Evolutionary conservation across 371 early-diverging fungal genomes (phyloP).

Genomic region (Dichotomocladium elegans): DNA sequence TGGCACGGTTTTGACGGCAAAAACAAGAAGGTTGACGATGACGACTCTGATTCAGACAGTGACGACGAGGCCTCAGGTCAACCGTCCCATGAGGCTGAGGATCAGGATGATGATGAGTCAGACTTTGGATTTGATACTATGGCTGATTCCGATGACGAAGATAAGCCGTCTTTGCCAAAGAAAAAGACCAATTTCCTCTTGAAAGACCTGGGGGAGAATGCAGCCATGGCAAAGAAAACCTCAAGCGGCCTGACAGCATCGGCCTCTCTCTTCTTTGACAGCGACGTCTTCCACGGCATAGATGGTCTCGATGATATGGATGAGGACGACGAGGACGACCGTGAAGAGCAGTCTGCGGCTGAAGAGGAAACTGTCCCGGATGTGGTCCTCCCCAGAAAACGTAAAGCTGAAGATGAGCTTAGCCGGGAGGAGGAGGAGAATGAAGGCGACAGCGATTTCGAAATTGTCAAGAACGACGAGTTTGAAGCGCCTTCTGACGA

Average conservation of each 20-base stretch:
- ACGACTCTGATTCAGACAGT: slow-evolving; percentile 15
- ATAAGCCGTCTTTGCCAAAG: slow-evolving; percentile 11
- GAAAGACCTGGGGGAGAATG: slow-evolving; percentile 59
- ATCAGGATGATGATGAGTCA: slow-evolving; percentile 12
- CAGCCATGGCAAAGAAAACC: slow-evolving; percentile 49
- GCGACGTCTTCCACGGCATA: slow-evolving; percentile 81
- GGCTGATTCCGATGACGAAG: slow-evolving; percentile 1
- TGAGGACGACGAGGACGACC: slow-evolving; percentile 38
- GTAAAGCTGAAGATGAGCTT: slow-evolving; percentile 44
- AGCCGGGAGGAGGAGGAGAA: slow-evolving; percentile 30
- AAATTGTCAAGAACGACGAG: slow-evolving; percentile 55
- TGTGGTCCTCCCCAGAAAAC: slow-evolving; percentile 22
- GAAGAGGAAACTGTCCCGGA: slow-evolving; percentile 52
- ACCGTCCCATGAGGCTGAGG: slow-evolving; percentile 13
- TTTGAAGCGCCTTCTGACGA: slow-evolving; percentile 51
- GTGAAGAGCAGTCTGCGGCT: slow-evolving; percentile 29
- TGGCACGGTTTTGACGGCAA: slow-evolving; percentile 66
- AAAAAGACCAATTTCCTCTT: slow-evolving; percentile 49
- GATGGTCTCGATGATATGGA: slow-evolving; percentile 55
- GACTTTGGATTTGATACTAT: slow-evolving; percentile 5
- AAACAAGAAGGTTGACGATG: slow-evolving; percentile 41
- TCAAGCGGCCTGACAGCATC: slow-evolving; percentile 67
- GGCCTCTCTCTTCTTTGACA: slow-evolving; percentile 90
- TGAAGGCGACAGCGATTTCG: slow-evolving; percentile 55
- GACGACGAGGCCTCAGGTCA: slow-evolving; percentile 48